Evolutionary conservation across 495 filamentous ascomycete species (phyloP).

Genomic region (Margaritispora aquatica): DNA sequence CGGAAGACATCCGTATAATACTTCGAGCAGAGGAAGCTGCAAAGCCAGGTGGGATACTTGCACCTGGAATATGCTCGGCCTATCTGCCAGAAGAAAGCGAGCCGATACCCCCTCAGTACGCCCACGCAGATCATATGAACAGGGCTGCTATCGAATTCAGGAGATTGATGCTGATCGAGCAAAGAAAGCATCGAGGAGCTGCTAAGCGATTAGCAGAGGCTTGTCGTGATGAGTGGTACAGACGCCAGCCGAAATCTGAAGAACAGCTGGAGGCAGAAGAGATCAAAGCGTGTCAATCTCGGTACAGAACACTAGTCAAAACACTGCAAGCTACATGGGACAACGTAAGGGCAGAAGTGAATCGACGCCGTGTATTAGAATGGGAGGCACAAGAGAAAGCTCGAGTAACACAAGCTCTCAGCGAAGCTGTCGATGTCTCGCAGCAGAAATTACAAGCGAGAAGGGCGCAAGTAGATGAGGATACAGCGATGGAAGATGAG

Average conservation of each 20-base stretch:
- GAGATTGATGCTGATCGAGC: constrained; percentile 68
- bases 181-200: constrained; percentile 58
- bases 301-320: constrained; percentile 62
- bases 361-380: constrained; percentile 59
- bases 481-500: constrained; percentile 42
- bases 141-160: constrained; percentile 77
- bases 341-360: constrained; percentile 68
- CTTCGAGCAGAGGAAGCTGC: constrained; percentile 61
- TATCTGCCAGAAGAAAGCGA: constrained; percentile 76
- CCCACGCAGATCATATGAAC: constrained; percentile 78
- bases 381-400: constrained; percentile 86
- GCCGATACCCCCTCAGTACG: constrained; percentile 69
- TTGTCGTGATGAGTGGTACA: constrained; percentile 54
- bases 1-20: constrained; percentile 48
- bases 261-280: constrained; percentile 61
- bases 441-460: constrained; percentile 50
- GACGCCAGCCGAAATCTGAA: constrained; percentile 60
- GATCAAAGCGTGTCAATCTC: constrained; percentile 38
- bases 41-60: constrained; percentile 69
- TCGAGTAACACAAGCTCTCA: constrained; percentile 72
- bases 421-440: constrained; percentile 72
- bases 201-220: constrained; percentile 62
- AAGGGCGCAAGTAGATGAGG: constrained; percentile 37
- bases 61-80: constrained; percentile 60
- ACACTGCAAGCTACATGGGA: constrained; percentile 72